Percentiles rank a stretch among this genome's conserved stretches.
Conservation (phyloP, 2,329 filamentous ascomycete species). For the Aspergillus sergii region DNA sequence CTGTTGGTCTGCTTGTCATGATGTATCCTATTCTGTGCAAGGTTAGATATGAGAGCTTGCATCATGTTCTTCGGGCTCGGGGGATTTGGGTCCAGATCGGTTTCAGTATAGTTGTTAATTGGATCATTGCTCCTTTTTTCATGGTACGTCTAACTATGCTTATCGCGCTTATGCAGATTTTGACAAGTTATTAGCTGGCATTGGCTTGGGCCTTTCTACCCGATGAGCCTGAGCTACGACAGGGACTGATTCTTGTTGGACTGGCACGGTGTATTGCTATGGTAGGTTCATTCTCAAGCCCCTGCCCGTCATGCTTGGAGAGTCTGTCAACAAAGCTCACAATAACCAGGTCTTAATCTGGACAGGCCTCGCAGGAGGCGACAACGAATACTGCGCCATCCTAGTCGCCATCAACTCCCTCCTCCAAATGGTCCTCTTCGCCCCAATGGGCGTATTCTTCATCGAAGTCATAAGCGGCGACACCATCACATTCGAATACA, state of each 20-base stretch:
- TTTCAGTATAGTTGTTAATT: conserved; percentile 78
- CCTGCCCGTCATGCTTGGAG: not conserved
- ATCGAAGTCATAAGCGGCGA: conserved; percentile 67
- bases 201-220: conserved; percentile 55
- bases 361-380: conserved; percentile 75
- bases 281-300: conserved; percentile 51
- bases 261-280: conserved; percentile 85
- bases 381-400: conserved; percentile 79
- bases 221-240: conserved; percentile 51
- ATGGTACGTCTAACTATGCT: conserved; percentile 60
- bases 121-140: conserved; percentile 79
- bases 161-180: not conserved
- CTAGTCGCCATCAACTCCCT: conserved; percentile 76
- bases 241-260: conserved; percentile 77
- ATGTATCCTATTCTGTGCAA: conserved; percentile 95
- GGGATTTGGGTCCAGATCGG: conserved; percentile 76
- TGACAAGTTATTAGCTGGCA: conserved; percentile 43
- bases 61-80: conserved; percentile 63
- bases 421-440: conserved; percentile 74
- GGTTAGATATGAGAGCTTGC: conserved; percentile 75
- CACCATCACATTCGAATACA: conserved; percentile 57
- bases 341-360: conserved; percentile 65
- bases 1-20: conserved; percentile 83
- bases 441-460: conserved; percentile 68
- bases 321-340: not conserved